These are phyloP conservation scores for Bacterosira constricta DNA, from an alignment of 108 stramenopile species.

Conservation along the genomic window DNA sequence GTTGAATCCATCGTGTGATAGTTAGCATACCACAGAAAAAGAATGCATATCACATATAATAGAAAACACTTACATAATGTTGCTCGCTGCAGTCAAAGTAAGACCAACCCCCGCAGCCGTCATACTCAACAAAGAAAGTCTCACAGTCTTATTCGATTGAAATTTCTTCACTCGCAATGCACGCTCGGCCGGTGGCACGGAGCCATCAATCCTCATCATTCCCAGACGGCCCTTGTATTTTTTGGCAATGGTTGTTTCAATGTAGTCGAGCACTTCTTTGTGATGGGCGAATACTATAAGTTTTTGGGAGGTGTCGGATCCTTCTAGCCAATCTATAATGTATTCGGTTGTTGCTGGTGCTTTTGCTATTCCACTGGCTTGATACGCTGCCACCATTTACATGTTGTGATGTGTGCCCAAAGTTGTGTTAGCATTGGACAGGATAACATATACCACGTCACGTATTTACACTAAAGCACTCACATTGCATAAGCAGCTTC, in stretches of 20 bases:
- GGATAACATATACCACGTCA: too few relatives aligned
- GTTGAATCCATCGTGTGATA: too few relatives aligned
- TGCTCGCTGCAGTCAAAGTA: constrained; percentile 88
- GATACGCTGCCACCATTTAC: constrained; percentile 67
- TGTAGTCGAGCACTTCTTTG: constrained; percentile 75
- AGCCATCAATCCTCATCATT: constrained; percentile 90
- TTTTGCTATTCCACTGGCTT: constrained; percentile 81
- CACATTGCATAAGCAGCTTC: constrained; percentile 68
- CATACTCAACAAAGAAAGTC: constrained; percentile 84
- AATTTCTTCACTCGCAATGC: constrained; percentile 80
- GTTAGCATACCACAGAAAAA: too few relatives aligned
- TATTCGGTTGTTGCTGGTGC: constrained; percentile 71
- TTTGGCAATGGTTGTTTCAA: constrained; percentile 60
- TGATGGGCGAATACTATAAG: constrained; percentile 94
- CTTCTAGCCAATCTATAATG: constrained; percentile 72
- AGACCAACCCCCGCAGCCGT: constrained; percentile 93
- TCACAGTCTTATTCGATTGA: constrained; percentile 67
- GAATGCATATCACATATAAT: too few relatives aligned
- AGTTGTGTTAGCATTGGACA: too few relatives aligned
- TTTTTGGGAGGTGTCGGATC: constrained; percentile 66
- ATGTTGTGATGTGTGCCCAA: too few relatives aligned
- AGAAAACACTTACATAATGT: too few relatives aligned
- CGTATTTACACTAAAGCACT: too few relatives aligned
- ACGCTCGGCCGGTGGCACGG: constrained; percentile 72
- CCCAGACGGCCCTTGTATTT: constrained; percentile 57